phyloP scores from a whole-genome alignment of 108 stramenopile species.

The Skeletonema costatum region DNA sequence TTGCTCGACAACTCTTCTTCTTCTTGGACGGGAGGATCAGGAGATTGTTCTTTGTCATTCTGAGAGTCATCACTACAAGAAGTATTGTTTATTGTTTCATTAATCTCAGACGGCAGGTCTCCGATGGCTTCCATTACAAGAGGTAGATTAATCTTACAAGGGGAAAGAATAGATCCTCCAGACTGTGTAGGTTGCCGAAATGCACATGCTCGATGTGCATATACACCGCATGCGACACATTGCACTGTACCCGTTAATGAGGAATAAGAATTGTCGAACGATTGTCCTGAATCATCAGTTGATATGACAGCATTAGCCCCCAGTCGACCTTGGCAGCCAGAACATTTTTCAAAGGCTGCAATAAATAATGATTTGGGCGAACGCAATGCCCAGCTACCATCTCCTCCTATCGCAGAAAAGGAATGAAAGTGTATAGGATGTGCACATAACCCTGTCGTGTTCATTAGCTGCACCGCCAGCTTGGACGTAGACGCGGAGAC shows the following conservation, averaged over 20 bases:
- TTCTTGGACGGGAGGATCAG: constrained; percentile 16
- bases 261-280: neutral
- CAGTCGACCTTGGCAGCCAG: constrained; percentile 55
- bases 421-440: constrained; percentile 73
- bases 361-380: constrained; percentile 48
- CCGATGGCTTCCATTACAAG: constrained; percentile 18
- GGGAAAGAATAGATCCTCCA: neutral
- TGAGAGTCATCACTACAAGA: neutral
- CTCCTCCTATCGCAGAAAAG: constrained; percentile 46
- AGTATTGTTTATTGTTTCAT: neutral
- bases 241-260: constrained; percentile 45
- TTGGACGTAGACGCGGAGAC: constrained; percentile 17
- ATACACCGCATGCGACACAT: constrained; percentile 70
- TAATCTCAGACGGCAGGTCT: neutral
- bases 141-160: constrained; percentile 30
- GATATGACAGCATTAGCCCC: constrained; percentile 10
- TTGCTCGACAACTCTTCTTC: neutral
- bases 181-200: constrained; percentile 11
- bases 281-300: neutral
- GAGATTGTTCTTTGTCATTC: neutral
- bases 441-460: constrained; percentile 35
- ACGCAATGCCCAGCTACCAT: constrained; percentile 18
- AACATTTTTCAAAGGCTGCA: constrained; percentile 59
- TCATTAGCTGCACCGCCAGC: constrained; percentile 33
- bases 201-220: constrained; percentile 79